phyloP scores from a whole-genome alignment of 768 basidiomycete species.

The Tylopilus felleus region DNA sequence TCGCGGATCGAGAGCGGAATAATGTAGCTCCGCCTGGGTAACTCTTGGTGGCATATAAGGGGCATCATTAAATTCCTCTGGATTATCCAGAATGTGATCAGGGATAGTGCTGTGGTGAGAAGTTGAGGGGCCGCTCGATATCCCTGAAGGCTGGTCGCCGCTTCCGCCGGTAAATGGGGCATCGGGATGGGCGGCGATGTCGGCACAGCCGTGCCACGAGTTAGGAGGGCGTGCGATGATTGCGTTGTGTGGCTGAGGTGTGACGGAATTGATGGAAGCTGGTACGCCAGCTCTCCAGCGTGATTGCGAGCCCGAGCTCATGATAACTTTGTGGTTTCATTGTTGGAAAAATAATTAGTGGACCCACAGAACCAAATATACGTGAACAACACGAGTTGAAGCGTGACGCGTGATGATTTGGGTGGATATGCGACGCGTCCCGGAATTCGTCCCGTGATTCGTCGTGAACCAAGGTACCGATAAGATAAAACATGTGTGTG shows the following conservation, averaged over 20 bases:
- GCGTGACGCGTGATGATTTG: neutral
- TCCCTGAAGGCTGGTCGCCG: conserved; percentile 10
- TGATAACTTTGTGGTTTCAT: conserved; percentile 25
- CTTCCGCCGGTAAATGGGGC: conserved; percentile 12
- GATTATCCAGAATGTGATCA: conserved; percentile 8
- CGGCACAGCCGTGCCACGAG: conserved; percentile 21
- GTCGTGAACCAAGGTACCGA: conserved; percentile 6
- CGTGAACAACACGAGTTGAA: conserved; percentile 20
- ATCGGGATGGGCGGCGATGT: conserved; percentile 14
- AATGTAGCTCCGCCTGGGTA: conserved; percentile 19
- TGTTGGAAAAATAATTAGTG: conserved; percentile 27
- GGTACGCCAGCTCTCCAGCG: conserved; percentile 13
- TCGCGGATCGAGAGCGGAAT: conserved; percentile 16
- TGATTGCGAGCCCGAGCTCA: conserved; percentile 22
- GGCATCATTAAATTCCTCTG: conserved; percentile 26
- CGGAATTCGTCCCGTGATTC: conserved; percentile 8
- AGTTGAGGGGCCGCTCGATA: conserved; percentile 3
- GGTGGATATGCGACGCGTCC: conserved; percentile 14
- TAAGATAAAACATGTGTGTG: conserved; percentile 22
- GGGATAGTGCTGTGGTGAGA: conserved; percentile 14
- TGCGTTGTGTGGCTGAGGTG: conserved; percentile 2
- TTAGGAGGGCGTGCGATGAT: conserved; percentile 13
- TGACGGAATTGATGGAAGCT: conserved; percentile 10
- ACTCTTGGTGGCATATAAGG: conserved; percentile 31
- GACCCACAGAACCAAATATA: conserved; percentile 38